A percentile compares a stretch with the other conserved stretches of the same genome.
Evolutionary conservation across 2,329 filamentous ascomycete genomes (phyloP).

Genomic region (Aciculosporium take): DNA sequence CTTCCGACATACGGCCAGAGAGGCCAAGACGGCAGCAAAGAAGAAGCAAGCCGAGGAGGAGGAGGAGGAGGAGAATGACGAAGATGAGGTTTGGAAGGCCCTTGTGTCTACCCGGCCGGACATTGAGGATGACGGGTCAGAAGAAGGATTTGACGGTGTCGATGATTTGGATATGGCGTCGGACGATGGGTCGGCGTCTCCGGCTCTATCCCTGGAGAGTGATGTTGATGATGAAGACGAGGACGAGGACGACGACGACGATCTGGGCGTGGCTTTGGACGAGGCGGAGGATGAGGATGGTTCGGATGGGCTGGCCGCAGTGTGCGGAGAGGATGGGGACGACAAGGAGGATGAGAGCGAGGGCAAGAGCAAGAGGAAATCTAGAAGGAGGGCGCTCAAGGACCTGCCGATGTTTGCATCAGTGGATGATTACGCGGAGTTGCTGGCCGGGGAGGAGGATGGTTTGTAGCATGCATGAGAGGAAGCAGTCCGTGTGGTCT

Average conservation of each 20-base stretch:
- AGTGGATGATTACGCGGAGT: constrained; percentile 79
- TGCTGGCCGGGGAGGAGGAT: constrained; percentile 61
- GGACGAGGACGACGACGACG: constrained; percentile 24
- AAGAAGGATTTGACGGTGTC: constrained; percentile 33
- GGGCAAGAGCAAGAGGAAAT: constrained; percentile 25
- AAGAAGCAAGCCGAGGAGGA: constrained; percentile 37
- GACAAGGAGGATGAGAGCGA: constrained; percentile 50
- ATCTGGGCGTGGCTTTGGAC: constrained; percentile 23
- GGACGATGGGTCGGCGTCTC: constrained; percentile 29
- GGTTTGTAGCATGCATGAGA: constrained; percentile 15
- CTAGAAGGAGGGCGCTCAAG: constrained; percentile 74
- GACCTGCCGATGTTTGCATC: constrained; percentile 85
- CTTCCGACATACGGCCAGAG: constrained; percentile 63
- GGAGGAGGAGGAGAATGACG: constrained; percentile 38
- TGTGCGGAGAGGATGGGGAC: constrained; percentile 21
- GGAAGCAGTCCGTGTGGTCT: no score
- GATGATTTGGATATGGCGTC: constrained; percentile 36
- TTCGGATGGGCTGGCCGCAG: constrained; percentile 26
- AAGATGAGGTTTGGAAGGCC: constrained; percentile 85
- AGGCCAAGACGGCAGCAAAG: constrained; percentile 35
- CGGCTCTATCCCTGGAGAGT: constrained; percentile 24
- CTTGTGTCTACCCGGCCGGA: constrained; percentile 71
- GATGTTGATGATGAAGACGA: constrained; percentile 34
- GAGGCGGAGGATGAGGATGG: constrained; percentile 22
- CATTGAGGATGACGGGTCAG: constrained; percentile 33